phyloP scores from a whole-genome alignment of 73 alveolate genomes.

The Paramecium pentaurelia region DNA sequence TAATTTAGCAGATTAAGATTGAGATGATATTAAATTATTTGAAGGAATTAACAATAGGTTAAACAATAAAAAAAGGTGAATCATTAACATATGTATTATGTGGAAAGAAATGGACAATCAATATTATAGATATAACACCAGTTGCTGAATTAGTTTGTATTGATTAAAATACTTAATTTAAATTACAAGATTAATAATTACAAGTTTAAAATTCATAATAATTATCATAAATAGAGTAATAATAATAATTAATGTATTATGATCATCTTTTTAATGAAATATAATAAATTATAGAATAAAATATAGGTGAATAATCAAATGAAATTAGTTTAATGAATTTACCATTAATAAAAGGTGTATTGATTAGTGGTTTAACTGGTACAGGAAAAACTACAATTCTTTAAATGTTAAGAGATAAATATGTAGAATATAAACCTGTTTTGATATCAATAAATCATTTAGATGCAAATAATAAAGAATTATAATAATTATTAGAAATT shows the following conservation, averaged over 20 bases:
- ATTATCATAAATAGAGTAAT: not conserved
- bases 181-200: not conserved
- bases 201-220: not conserved
- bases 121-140: not conserved
- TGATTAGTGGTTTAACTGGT: not conserved
- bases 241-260: not conserved
- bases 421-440: not conserved
- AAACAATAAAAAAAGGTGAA: not conserved
- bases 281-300: not conserved
- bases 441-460: not conserved
- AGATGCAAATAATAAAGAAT: conserved; percentile 8
- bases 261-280: not conserved
- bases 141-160: not conserved
- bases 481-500: not conserved
- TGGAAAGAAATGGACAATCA: not conserved
- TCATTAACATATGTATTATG: not conserved
- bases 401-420: not conserved
- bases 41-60: not conserved
- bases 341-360: conserved; percentile 14
- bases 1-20: not conserved
- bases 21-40: not conserved
- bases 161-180: not conserved
- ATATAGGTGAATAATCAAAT: not conserved
- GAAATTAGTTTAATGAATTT: not conserved
- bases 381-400: not conserved